Conservation (phyloP, 1,284 basidiomycete genomes). For the Boletus sp. region DNA sequence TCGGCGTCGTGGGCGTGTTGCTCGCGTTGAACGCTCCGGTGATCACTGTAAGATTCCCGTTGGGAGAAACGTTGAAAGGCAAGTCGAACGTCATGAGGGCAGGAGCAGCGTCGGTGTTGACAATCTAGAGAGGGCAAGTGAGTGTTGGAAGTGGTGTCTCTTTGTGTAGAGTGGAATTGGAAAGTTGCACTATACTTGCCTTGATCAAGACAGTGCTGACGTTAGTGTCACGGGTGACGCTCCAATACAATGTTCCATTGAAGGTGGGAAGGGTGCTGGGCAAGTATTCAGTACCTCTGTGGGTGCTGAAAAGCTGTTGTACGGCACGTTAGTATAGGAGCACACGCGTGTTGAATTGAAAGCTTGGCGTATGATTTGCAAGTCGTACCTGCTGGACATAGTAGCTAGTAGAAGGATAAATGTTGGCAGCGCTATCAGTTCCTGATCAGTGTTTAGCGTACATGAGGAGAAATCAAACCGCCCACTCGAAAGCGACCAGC, state of each 20-base stretch:
- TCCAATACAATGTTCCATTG: neutral
- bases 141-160: neutral
- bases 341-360: neutral
- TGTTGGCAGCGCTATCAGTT: neutral
- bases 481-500: neutral
- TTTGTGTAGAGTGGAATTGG: neutral
- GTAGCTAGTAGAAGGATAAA: neutral
- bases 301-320: neutral
- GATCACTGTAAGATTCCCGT: neutral
- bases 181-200: neutral
- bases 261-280: neutral
- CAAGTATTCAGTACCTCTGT: neutral
- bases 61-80: neutral
- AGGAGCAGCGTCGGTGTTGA: neutral
- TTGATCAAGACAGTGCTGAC: neutral
- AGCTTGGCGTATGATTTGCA: too few relatives aligned
- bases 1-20: neutral
- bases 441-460: neutral
- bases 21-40: neutral
- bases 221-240: neutral
- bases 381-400: neutral
- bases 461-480: neutral
- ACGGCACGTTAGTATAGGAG: neutral
- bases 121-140: neutral
- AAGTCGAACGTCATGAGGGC: neutral